Base-by-base conservation (phyloP, 2,329 filamentous ascomycete genomes). In the Colletotrichum sp. region DNA sequence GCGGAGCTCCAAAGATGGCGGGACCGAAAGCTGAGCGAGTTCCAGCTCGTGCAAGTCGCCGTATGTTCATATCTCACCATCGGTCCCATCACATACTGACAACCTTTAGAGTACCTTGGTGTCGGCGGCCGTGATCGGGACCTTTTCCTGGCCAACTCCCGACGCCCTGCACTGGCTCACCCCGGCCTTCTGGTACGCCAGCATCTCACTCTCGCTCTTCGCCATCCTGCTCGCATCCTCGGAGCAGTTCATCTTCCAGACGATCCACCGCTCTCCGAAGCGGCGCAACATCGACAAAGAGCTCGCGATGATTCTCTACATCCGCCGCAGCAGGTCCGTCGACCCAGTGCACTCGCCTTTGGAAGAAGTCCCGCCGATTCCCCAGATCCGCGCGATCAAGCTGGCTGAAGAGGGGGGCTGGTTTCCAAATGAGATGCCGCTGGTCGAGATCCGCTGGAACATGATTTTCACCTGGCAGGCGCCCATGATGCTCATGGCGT, bases 381-480 rank as follows among this genome's bases (percentile, higher is more conserved):
- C 75, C 5, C 75, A 77, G 30, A 75, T 75, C 66, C 72, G 71
- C 34, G 71, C 49, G 16, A 75, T 77, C 55, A 75, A 75, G 52
- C 59, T 75, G 18, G 49, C 59, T 15, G 62, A 77, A 30, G 74
- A 71, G 36, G 72, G 72, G 13, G 72, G 73, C 5, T 77, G 76
- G 76, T 62, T 77, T 16, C 76, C 76, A 26, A 76, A 69, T 52
- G 70, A 72, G 67, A 75, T 71, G 69, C 76, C 72, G 13, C 34
- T 70, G 49, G 80, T 77, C 4, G 44, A 69, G 18, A 72, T 82
- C n/a, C 77, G 80, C 8, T 82, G 80, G 81, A 82, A 81, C 24
- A 82, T 82, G 81, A 77, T 81, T 2, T 82, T 82, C 64, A 81
- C 80, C 0, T 82, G 81, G 80, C 80, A 82, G 75, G 80, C 80